phyloP scores from a whole-genome alignment of 2,329 filamentous ascomycete species.

The Calonectria honghensis region DNA sequence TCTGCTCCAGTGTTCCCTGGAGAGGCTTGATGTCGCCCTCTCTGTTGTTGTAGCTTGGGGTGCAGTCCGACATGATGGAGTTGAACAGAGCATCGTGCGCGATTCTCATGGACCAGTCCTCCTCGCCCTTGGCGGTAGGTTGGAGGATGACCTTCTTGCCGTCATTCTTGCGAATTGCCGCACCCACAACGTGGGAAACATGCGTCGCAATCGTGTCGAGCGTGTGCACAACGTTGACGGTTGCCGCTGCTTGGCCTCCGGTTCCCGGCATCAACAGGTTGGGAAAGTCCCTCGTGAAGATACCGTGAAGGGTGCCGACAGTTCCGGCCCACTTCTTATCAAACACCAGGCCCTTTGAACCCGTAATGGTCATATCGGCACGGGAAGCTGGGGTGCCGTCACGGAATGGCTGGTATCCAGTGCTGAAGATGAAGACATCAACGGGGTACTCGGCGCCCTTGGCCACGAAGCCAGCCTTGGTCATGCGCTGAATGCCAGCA shows the following conservation, averaged over 20 bases:
- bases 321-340: slow-evolving; percentile 67
- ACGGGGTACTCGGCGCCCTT: slow-evolving; percentile 15
- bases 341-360: slow-evolving; percentile 66
- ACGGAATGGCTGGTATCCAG: slow-evolving; percentile 62
- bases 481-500: slow-evolving; percentile 16
- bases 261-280: slow-evolving; percentile 71
- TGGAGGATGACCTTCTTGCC: slow-evolving; percentile 15
- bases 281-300: slow-evolving; percentile 69
- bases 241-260: slow-evolving; percentile 61
- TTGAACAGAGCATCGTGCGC: slow-evolving; percentile 35
- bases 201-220: slow-evolving; percentile 63
- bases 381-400: slow-evolving; percentile 46
- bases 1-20: slow-evolving; percentile 3
- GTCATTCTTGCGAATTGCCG: slow-evolving; percentile 22
- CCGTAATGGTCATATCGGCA: slow-evolving; percentile 58
- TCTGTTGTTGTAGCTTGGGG: slow-evolving; percentile 72
- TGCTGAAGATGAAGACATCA: slow-evolving; percentile 49
- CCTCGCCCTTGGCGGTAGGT: slow-evolving; percentile 4
- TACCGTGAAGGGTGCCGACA: slow-evolving; percentile 71
- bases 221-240: slow-evolving; percentile 62
- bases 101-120: neutral
- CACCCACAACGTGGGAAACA: slow-evolving; percentile 62
- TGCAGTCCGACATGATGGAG: slow-evolving; percentile 66
- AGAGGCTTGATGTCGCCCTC: slow-evolving; percentile 59
- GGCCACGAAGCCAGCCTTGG: slow-evolving; percentile 16